Conservation (phyloP, 1,284 basidiomycete species). For the Fomitopsis pinicola region DNA sequence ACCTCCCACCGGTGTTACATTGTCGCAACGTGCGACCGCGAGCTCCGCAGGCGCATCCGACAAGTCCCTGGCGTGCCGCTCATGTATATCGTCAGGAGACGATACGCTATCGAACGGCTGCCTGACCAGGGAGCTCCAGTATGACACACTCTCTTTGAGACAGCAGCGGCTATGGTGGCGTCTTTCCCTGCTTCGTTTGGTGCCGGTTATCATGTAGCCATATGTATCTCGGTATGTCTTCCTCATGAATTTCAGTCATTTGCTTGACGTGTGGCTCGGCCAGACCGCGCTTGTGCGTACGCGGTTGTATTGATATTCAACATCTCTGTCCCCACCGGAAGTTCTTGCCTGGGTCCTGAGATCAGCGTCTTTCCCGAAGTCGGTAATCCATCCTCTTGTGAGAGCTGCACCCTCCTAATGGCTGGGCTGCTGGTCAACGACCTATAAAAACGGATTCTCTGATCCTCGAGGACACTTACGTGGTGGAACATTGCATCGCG, state of each 20-base stretch:
- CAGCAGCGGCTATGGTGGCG: background rate
- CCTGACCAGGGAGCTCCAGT: constrained; percentile 86
- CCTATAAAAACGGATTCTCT: too few relatives aligned
- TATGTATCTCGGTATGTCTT: background rate
- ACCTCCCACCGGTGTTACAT: constrained; percentile 96
- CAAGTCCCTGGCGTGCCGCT: constrained; percentile 93
- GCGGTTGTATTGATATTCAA: background rate
- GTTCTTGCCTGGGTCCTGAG: background rate
- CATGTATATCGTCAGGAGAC: constrained; percentile 91
- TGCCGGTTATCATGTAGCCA: background rate
- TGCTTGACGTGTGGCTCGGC: background rate
- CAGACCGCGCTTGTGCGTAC: background rate
- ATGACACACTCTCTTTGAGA: constrained; percentile 5
- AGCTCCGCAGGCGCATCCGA: constrained; percentile 86
- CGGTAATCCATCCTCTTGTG: background rate
- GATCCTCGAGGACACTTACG: background rate
- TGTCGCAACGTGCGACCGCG: constrained; percentile 97
- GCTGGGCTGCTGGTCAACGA: background rate
- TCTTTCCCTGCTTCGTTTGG: background rate
- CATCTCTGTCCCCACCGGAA: background rate
- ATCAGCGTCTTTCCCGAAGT: background rate
- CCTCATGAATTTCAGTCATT: constrained; percentile 8
- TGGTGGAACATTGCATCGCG: background rate
- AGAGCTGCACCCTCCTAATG: background rate
- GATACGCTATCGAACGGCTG: constrained; percentile 90